Evolutionary conservation across 371 early-diverging fungal genomes (phyloP).

Genomic region (Mortierella sp.): DNA sequence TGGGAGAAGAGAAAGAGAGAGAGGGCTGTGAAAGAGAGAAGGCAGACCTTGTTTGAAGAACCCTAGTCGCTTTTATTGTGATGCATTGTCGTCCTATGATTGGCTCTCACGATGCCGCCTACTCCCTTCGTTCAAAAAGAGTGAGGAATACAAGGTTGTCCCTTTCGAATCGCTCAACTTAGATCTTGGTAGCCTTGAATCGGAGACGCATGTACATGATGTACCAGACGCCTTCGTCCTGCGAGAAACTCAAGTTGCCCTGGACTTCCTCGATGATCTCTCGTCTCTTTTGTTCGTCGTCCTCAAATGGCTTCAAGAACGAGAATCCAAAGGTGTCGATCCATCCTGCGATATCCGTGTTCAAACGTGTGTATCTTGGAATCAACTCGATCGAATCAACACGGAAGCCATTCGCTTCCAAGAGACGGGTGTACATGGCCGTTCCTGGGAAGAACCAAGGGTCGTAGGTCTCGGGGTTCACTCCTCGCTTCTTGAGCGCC

Average conservation of each 20-base stretch:
- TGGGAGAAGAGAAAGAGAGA: neutral
- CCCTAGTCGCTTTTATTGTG: neutral
- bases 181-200: slow-evolving; percentile 41
- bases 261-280: slow-evolving; percentile 61
- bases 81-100: slow-evolving; percentile 48
- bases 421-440: slow-evolving; percentile 59
- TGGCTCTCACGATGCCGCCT: slow-evolving; percentile 28
- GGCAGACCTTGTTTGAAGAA: neutral
- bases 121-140: neutral
- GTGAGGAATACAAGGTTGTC: no score
- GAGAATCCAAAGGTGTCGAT: slow-evolving; percentile 75
- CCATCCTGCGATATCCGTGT: slow-evolving; percentile 72
- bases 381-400: slow-evolving; percentile 59
- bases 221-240: slow-evolving; percentile 67
- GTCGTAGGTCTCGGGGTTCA: slow-evolving; percentile 61
- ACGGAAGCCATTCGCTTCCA: slow-evolving; percentile 68
- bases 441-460: slow-evolving; percentile 79
- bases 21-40: neutral
- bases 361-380: slow-evolving; percentile 66
- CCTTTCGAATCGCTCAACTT: no score
- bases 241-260: slow-evolving; percentile 59
- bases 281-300: slow-evolving; percentile 53
- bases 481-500: slow-evolving; percentile 66
- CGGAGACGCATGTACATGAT: slow-evolving; percentile 70
- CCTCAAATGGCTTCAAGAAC: slow-evolving; percentile 58